A percentile compares a stretch with the other conserved stretches of the same genome.
These are phyloP conservation scores for Lentinula sp. DNA, from an alignment of 768 basidiomycete genomes.

Conservation along the genomic window DNA sequence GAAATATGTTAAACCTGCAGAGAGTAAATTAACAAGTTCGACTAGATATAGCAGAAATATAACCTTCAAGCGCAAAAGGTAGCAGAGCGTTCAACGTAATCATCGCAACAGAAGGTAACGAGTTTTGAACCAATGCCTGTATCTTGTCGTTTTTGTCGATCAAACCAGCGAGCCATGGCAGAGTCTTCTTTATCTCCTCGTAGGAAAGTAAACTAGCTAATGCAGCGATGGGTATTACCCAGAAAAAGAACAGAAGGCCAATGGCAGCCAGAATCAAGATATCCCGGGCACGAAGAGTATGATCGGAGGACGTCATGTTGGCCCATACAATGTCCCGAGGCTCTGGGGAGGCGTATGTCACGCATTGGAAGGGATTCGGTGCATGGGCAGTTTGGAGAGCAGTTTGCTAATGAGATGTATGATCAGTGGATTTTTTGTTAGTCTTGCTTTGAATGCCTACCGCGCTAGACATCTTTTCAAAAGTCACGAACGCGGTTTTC, in stretches of 20 bases:
- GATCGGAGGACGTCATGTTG: slow-evolving; percentile 68
- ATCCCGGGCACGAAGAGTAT: slow-evolving; percentile 59
- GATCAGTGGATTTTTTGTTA: not conserved
- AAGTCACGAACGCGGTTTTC: slow-evolving; percentile 89
- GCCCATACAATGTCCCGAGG: slow-evolving; percentile 96
- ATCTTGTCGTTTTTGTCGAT: slow-evolving; percentile 80
- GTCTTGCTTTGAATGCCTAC: slow-evolving; percentile 37
- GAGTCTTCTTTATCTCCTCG: slow-evolving; percentile 84
- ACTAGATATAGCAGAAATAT: not conserved
- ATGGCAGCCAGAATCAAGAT: slow-evolving; percentile 66
- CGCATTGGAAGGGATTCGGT: slow-evolving; percentile 55
- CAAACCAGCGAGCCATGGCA: slow-evolving; percentile 82
- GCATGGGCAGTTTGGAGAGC: slow-evolving; percentile 82
- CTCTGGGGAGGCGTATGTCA: slow-evolving; percentile 80
- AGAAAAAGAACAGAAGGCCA: slow-evolving; percentile 76
- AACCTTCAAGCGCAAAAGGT: slow-evolving; percentile 88
- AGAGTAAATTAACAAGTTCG: slow-evolving; percentile 2
- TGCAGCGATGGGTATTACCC: slow-evolving; percentile 86
- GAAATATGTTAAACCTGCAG: slow-evolving; percentile 67
- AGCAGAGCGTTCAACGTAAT: slow-evolving; percentile 84
- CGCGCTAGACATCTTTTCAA: slow-evolving; percentile 91
- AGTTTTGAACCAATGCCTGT: slow-evolving; percentile 89
- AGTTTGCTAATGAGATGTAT: slow-evolving; percentile 56
- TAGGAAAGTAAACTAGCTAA: slow-evolving; percentile 87
- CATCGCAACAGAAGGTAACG: slow-evolving; percentile 86